Evolutionary conservation across 768 basidiomycete genomes (phyloP), one percentile per base, ranked within the genome.

Genomic region (Boletus patriciae): DNA sequence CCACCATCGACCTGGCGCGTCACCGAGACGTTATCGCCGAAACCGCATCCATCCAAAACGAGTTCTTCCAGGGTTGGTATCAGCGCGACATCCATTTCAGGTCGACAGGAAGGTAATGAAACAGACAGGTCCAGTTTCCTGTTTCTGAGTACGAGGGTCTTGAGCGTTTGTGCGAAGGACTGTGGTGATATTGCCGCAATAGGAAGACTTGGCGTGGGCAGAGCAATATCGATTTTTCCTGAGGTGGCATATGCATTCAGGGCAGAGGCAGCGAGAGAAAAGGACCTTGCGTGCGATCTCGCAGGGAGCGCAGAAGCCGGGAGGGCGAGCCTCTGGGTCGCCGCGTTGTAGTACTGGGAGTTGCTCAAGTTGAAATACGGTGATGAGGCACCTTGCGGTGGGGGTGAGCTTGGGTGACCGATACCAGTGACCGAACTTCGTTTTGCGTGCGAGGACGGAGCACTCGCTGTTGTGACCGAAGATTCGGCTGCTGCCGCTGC

Each of bases 11-110:
- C 62, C 13, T 58, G 66, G 55, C 73, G 75, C 15, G 77, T 68
- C 15, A 87, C 78, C 1, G 80, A 56, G n/a, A 91, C 78, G 2
- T 68, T 62, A 64, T 92, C 87, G 16, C 77, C 66, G 8, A 94
- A 74, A 55, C 82, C 82, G 64, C 92, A 94, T 6, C 86, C 87
- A 65, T 89, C 87, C 40, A 93, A 69, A 60, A 77, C 76, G 11
- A 94, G 80, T 64, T 92, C 92, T 67, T 92, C 90, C 33, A 94
- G 72, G 34, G 70, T 73, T 0, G 89, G 89, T 31, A 94, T 72
- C 47, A 84, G 73, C 0, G 73, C 74, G n/a, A 52, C 71, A 48
- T 46, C 70, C 66, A n/a, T 54, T 15, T 66, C 68, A 8, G 71
- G 69, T 0, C 65, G 50, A 7, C 67, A 47, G 16, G 62, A 55